These are phyloP conservation scores for Tetraselmis striata DNA, from an alignment of 139 green algal genomes.

Conservation along the genomic window DNA sequence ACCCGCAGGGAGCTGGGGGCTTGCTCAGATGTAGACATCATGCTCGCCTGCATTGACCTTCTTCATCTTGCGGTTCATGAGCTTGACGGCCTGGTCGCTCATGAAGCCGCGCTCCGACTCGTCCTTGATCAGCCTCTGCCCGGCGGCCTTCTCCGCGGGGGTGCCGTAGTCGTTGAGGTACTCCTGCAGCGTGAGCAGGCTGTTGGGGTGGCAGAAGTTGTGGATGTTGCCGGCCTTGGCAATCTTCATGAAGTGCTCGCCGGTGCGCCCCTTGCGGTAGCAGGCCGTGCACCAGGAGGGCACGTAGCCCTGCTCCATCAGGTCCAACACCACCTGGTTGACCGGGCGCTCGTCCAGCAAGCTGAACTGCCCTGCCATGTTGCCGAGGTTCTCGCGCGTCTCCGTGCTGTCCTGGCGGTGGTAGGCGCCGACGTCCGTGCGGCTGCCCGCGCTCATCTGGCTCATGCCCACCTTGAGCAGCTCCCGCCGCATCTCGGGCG, in stretches of 20 bases:
- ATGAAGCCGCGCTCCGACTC: conserved; percentile 30
- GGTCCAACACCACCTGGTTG: conserved; percentile 39
- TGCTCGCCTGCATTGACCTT: conserved; percentile 54
- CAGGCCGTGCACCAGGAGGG: conserved; percentile 67
- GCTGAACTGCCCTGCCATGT: conserved; percentile 55
- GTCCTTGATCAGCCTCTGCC: conserved; percentile 34
- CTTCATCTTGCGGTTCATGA: conserved; percentile 50
- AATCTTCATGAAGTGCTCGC: conserved; percentile 74
- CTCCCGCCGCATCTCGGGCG: conserved; percentile 44
- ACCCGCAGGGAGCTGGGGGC: no score
- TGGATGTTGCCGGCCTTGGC: conserved; percentile 68
- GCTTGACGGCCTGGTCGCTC: conserved; percentile 27
- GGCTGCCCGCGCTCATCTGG: conserved; percentile 57
- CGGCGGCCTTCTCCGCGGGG: conserved; percentile 35
- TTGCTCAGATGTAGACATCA: conserved; percentile 57
- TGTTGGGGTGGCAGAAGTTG: conserved; percentile 74
- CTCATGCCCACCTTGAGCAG: conserved; percentile 54
- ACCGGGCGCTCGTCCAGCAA: conserved; percentile 44
- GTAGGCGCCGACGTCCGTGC: conserved; percentile 64
- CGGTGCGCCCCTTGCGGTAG: conserved; percentile 66
- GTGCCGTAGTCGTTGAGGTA: conserved; percentile 60
- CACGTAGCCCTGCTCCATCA: conserved; percentile 60
- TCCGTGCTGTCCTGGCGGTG: conserved; percentile 40
- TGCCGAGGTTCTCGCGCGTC: conserved; percentile 38
- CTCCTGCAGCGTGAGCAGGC: conserved; percentile 59